These are phyloP conservation scores for Aureobasidium pullulans DNA, from an alignment of 2,329 filamentous ascomycete species.

Conservation along the genomic window DNA sequence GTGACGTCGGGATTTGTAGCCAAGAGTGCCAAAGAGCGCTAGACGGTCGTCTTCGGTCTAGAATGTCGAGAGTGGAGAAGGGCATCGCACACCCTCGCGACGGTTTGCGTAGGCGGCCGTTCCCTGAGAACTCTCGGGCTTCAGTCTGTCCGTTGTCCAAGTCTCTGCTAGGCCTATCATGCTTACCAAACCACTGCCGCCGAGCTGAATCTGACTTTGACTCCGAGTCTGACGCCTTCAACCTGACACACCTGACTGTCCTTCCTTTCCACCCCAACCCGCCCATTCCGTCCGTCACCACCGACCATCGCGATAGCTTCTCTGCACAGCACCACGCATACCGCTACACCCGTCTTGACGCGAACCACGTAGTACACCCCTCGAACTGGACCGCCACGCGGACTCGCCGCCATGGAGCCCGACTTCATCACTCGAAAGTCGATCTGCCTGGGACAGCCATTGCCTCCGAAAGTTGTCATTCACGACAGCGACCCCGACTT, in stretches of 20 bases:
- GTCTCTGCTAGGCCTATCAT: not conserved
- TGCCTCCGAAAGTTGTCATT: constrained; percentile 24
- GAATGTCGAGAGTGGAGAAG: constrained; percentile 10
- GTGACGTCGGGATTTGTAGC: not conserved
- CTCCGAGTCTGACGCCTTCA: not conserved
- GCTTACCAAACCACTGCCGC: not conserved
- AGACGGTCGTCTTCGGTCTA: constrained; percentile 3
- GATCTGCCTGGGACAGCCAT: constrained; percentile 9
- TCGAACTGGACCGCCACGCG: constrained; percentile 1
- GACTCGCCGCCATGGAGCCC: constrained; percentile 3
- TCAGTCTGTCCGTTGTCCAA: not conserved
- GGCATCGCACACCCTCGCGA: constrained; percentile 9
- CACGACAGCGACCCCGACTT: constrained; percentile 40
- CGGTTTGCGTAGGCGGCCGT: constrained; percentile 10
- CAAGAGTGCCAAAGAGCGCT: not conserved
- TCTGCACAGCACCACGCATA: not conserved
- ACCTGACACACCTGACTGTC: not conserved
- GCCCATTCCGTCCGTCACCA: not conserved
- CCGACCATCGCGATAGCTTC: not conserved
- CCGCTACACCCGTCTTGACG: not conserved
- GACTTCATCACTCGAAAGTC: constrained; percentile 12
- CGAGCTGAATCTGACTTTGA: not conserved
- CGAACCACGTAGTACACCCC: not conserved
- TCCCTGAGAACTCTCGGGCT: constrained; percentile 8
- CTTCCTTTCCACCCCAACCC: not conserved